Conservation (phyloP, 2,329 filamentous ascomycete genomes). For the Ustulina deusta region DNA sequence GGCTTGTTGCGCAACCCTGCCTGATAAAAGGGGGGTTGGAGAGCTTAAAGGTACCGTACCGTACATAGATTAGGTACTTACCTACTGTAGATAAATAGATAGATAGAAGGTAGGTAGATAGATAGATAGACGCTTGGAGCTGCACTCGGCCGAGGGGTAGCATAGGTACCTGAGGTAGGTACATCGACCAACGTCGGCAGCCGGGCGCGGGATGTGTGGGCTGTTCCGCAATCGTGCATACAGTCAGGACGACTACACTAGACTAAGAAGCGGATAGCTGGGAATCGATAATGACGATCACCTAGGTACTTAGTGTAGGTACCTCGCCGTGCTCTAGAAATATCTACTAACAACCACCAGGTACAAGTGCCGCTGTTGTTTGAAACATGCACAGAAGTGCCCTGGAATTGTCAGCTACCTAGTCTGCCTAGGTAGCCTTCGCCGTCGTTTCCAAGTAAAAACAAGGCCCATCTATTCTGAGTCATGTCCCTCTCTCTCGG, state of each 20-base stretch:
- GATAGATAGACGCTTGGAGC: slow-evolving; percentile 9
- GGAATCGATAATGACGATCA: slow-evolving; percentile 27
- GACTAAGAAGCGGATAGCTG: slow-evolving; percentile 4
- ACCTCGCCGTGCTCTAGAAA: not conserved
- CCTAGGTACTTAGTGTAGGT: not conserved
- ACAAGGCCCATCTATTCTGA: not conserved
- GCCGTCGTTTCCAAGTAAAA: not conserved
- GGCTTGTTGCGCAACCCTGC: slow-evolving; percentile 5
- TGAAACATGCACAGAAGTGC: slow-evolving; percentile 3
- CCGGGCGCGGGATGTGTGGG: slow-evolving; percentile 22
- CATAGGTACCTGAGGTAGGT: not conserved
- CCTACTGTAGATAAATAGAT: too few relatives aligned
- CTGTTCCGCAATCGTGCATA: slow-evolving; percentile 24
- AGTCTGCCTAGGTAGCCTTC: not conserved
- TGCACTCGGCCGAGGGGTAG: slow-evolving; percentile 24
- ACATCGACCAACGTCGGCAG: slow-evolving; percentile 22
- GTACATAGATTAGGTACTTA: not conserved
- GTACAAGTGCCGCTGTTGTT: slow-evolving; percentile 11
- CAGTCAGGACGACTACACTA: not conserved
- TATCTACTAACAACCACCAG: slow-evolving; percentile 5
- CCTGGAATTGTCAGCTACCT: not conserved
- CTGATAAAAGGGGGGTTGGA: slow-evolving; percentile 3
- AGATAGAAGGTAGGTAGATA: not conserved
- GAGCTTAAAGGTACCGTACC: not conserved
- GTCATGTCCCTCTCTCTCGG: not conserved